Evolutionary conservation across 352 stramenopile genomes (phyloP).

Genomic region (Plasmopara halstedii): DNA sequence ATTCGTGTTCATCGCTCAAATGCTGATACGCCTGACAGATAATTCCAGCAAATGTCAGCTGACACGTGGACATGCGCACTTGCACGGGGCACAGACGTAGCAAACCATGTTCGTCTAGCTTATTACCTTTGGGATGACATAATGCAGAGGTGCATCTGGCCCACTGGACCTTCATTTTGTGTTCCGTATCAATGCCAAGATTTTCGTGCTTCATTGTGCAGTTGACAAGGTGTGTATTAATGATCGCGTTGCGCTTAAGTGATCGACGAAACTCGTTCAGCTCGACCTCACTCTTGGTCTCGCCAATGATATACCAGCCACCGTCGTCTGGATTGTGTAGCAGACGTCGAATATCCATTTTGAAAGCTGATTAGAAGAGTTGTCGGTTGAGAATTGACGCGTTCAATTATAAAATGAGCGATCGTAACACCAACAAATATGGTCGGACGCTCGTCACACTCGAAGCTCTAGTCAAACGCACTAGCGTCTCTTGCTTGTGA

Average conservation of each 20-base stretch:
- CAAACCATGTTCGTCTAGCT: conserved; percentile 23
- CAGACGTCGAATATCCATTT: conserved; percentile 66
- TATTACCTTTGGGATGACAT: conserved; percentile 59
- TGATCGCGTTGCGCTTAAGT: conserved; percentile 79
- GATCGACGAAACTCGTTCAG: conserved; percentile 71
- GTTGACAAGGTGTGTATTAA: conserved; percentile 78
- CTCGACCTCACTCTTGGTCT: conserved; percentile 59
- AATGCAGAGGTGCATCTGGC: conserved; percentile 75
- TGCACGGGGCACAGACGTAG: conserved; percentile 53
- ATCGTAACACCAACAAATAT: neutral
- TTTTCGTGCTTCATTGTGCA: conserved; percentile 77
- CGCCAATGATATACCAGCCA: conserved; percentile 70
- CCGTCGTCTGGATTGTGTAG: conserved; percentile 74
- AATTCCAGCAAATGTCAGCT: conserved; percentile 64
- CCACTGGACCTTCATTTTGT: conserved; percentile 85
- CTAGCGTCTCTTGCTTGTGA: conserved; percentile 18
- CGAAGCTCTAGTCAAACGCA: conserved; percentile 20
- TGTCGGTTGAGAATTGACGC: neutral
- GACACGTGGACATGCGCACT: conserved; percentile 75
- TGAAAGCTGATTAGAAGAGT: neutral
- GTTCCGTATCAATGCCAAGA: conserved; percentile 34
- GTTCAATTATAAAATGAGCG: conserved; percentile 21
- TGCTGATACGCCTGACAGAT: conserved; percentile 74
- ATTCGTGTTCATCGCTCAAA: conserved; percentile 69
- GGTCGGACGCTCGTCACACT: conserved; percentile 28